phyloP scores from a whole-genome alignment of 2,329 filamentous ascomycete species.

The Stagonosporopsis tanaceti region DNA sequence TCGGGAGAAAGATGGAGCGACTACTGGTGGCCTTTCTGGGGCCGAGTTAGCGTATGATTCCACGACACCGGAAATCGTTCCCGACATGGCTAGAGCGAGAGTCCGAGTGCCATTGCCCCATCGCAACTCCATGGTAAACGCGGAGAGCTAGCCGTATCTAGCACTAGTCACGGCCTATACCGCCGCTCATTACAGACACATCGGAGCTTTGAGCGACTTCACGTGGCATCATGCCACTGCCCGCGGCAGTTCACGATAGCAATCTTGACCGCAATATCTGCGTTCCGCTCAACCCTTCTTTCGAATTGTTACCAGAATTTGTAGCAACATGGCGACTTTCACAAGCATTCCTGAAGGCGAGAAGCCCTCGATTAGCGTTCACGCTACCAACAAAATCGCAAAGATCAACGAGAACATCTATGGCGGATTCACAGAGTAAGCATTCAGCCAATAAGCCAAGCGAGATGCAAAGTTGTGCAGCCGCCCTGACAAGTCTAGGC shows the following conservation, averaged over 20 bases:
- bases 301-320: background rate
- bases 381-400: conserved; percentile 70
- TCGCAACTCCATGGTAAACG: background rate
- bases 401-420: conserved; percentile 84
- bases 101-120: conserved; percentile 7
- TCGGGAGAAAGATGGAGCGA: conserved; percentile 18
- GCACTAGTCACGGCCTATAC: conserved; percentile 12
- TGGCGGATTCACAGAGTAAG: conserved; percentile 83
- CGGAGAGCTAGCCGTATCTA: background rate
- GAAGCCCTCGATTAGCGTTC: conserved; percentile 70
- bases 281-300: conserved; percentile 4
- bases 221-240: conserved; percentile 16
- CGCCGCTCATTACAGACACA: conserved; percentile 8
- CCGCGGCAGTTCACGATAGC: conserved; percentile 4
- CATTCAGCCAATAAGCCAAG: conserved; percentile 20
- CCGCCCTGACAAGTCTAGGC: conserved; percentile 58
- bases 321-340: conserved; percentile 71
- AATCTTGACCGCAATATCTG: conserved; percentile 1
- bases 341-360: conserved; percentile 70
- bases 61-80: conserved; percentile 11
- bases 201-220: conserved; percentile 23
- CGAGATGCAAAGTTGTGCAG: conserved; percentile 12
- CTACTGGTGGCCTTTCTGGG: conserved; percentile 17
- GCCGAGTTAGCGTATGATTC: conserved; percentile 1
- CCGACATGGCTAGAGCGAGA: conserved; percentile 7